These are phyloP conservation scores for Acorus calamus DNA, from an alignment of 106 monocot genomes.

Conservation along the genomic window DNA sequence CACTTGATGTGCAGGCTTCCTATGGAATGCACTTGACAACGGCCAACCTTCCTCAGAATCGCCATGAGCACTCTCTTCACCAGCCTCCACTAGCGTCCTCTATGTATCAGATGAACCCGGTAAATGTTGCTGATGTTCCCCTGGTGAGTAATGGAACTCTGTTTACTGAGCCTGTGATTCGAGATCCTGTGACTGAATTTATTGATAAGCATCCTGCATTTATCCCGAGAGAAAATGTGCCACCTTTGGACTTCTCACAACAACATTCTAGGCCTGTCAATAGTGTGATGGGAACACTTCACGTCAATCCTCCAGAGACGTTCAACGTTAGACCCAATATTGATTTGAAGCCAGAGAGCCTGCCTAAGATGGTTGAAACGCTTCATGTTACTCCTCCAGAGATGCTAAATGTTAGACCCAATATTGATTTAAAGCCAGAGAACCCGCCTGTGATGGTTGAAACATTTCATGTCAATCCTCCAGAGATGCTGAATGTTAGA, in stretches of 20 bases:
- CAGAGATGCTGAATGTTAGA: no score
- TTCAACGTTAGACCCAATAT: no score
- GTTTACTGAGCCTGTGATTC: not conserved
- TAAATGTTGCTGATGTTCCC: not conserved
- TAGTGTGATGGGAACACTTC: not conserved
- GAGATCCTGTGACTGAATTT: not conserved
- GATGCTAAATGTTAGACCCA: no score
- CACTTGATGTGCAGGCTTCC: conserved; percentile 18
- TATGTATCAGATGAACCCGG: conserved; percentile 3
- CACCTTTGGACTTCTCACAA: no score
- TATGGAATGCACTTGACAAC: conserved; percentile 14
- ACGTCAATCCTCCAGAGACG: not conserved
- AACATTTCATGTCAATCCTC: not conserved
- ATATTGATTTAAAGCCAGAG: no score
- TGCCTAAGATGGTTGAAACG: not conserved
- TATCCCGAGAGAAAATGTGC: not conserved
- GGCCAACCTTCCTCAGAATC: conserved; percentile 11
- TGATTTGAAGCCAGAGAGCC: no score
- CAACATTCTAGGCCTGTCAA: not conserved
- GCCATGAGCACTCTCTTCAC: conserved; percentile 12
- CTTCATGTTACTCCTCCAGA: not conserved
- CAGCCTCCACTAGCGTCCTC: conserved; percentile 9
- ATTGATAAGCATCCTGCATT: not conserved
- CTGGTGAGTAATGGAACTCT: not conserved
- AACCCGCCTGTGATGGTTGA: no score